Base-by-base conservation (phyloP, 139 green algal species). In the Picochlorum sp. region DNA sequence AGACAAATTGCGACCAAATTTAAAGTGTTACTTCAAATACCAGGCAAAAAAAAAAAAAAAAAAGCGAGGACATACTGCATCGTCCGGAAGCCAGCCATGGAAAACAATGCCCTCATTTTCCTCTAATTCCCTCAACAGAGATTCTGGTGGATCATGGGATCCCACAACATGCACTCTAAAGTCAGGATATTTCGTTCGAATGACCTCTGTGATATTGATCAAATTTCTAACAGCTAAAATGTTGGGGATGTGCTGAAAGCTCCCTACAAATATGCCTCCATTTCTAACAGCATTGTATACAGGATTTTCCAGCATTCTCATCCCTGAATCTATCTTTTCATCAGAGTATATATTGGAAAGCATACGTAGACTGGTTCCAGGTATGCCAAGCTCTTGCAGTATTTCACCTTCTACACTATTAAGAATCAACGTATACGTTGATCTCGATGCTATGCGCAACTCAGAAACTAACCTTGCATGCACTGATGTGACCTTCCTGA, bases 11-110 rank as follows among this genome's bases (percentile, higher is more conserved):
- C n/a, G n/a, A n/a, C n/a, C n/a, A n/a, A n/a, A n/a, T n/a, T n/a
- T n/a, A n/a, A n/a, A n/a, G n/a, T n/a, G n/a, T n/a, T n/a, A n/a
- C n/a, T n/a, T n/a, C 63, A 52, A n/a, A 53, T 53, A n/a, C 63
- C 63, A 25, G 47, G 54, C 13, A 70, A 39, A 40, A 70, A 40
- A 8, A 53, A 53, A 4, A 40, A 43, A 29, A 70, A 41, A 10
- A 35, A 52, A 18, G 54, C 22, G 3, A 2, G 24, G 12, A 62
- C 52, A 2, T 29, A n/a, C 5, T 7, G 3, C 18, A 25, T 33
- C 33, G 59, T 53, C 22, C 9, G 20, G 5, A n/a, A 33, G 20
- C 9, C 25, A 37, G 4, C 29, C 29, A 41, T 53, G 44, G 5
- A 53, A 53, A 0, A 12, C 12, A 31, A 53, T 18, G 7, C 24